These are phyloP conservation scores for Poronia punctata DNA, from an alignment of 495 filamentous ascomycete genomes.

Conservation along the genomic window DNA sequence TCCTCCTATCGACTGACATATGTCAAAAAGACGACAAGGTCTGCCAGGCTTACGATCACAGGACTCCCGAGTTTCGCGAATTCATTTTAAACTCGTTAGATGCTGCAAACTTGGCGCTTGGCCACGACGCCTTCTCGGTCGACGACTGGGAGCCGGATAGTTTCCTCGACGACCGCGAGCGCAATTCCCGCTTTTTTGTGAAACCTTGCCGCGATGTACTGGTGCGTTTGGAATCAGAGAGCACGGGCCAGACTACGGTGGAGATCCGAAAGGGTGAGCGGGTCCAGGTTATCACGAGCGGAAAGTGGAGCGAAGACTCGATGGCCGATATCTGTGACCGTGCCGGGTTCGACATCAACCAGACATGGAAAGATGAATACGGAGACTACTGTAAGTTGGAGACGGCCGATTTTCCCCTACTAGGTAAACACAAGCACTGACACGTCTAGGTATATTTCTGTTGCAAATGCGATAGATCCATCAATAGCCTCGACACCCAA, in stretches of 20 bases:
- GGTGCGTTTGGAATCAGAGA: background rate
- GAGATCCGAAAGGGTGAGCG: background rate
- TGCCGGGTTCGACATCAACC: conserved; percentile 1
- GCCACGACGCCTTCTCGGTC: background rate
- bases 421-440: background rate
- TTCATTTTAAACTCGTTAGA: background rate
- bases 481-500: too few species aligned
- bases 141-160: background rate
- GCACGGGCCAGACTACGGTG: background rate
- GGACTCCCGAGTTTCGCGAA: background rate
- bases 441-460: background rate
- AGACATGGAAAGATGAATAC: background rate
- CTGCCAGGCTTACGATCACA: background rate
- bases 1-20: conserved; percentile 2
- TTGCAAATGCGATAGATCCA: background rate
- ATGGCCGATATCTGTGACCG: background rate
- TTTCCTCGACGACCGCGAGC: background rate
- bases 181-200: background rate
- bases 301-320: conserved; percentile 1
- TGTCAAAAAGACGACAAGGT: conserved; percentile 1
- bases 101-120: background rate
- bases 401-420: too few species aligned
- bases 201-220: background rate
- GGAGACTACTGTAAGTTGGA: conserved; percentile 4
- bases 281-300: background rate